phyloP scores from a whole-genome alignment of 2,329 filamentous ascomycete species.

The Ilyonectria destructans region DNA sequence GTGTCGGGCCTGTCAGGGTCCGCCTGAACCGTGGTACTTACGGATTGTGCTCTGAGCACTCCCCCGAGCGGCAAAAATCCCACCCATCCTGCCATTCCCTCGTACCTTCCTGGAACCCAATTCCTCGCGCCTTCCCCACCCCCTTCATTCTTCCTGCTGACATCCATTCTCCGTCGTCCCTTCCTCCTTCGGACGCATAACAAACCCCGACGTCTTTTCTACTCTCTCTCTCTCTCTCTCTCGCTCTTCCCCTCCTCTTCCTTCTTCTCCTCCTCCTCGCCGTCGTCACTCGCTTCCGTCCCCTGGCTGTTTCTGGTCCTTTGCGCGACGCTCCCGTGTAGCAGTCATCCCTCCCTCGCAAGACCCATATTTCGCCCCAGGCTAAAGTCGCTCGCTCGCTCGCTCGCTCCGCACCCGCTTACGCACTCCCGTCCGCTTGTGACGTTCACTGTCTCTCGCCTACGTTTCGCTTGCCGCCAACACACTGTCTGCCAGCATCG shows the following conservation, averaged over 20 bases:
- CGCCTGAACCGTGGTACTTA: constrained; percentile 14
- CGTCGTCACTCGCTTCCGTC: neutral
- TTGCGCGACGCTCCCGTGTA: constrained; percentile 8
- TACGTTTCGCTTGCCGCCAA: constrained; percentile 32
- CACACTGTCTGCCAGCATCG: constrained; percentile 16
- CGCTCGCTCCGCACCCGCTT: constrained; percentile 23
- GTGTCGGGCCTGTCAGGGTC: constrained; percentile 15
- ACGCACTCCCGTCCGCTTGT: constrained; percentile 22
- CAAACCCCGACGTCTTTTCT: constrained; percentile 13
- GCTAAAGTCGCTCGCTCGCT: constrained; percentile 34
- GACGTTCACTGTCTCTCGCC: constrained; percentile 27
- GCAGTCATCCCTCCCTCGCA: constrained; percentile 12
- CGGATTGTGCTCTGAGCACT: constrained; percentile 15
- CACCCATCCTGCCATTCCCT: constrained; percentile 2
- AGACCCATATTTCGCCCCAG: constrained; percentile 27
- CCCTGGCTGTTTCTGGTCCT: constrained; percentile 1
- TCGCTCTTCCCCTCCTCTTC: neutral
- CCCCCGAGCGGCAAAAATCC: neutral
- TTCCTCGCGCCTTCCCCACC: constrained; percentile 29
- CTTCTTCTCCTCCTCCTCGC: constrained; percentile 24
- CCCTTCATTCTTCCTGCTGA: constrained; percentile 32
- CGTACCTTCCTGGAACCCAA: constrained; percentile 24
- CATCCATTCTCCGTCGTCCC: constrained; percentile 23
- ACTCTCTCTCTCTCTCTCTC: neutral
- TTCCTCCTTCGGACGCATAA: constrained; percentile 22